phyloP scores from a whole-genome alignment of 495 filamentous ascomycete genomes.

The Parathielavia appendiculata region DNA sequence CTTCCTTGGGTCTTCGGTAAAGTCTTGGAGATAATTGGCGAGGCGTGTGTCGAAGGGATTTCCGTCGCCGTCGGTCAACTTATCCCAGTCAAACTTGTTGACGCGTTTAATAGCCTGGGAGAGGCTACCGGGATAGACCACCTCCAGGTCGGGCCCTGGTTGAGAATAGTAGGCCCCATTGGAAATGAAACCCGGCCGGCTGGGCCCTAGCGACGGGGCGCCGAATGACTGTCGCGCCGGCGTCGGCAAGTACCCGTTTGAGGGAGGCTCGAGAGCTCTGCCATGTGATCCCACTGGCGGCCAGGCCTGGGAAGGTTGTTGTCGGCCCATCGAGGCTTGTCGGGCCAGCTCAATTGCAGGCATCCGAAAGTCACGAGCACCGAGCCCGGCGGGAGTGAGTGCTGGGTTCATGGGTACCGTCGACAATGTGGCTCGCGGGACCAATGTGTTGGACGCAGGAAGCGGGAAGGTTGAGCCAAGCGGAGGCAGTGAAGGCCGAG shows the following conservation, averaged over 20 bases:
- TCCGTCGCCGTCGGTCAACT: conserved; percentile 27
- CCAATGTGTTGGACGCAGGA: neutral
- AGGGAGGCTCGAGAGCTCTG: neutral
- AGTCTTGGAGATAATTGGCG: conserved; percentile 35
- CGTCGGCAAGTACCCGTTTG: neutral
- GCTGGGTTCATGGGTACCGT: neutral
- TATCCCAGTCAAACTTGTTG: conserved; percentile 23
- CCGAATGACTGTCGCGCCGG: neutral
- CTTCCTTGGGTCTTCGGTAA: conserved; percentile 52
- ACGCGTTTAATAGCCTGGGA: conserved; percentile 23
- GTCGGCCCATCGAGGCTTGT: conserved; percentile 5
- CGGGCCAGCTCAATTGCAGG: conserved; percentile 17
- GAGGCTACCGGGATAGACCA: conserved; percentile 11
- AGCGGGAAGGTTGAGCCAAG: neutral
- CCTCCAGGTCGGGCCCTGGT: neutral
- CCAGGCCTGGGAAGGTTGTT: too few species aligned
- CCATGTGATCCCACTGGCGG: neutral
- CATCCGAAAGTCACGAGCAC: neutral
- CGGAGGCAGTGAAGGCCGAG: neutral
- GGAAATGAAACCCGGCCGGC: neutral
- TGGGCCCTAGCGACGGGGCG: neutral
- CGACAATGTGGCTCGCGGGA: neutral
- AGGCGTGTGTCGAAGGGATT: conserved; percentile 25
- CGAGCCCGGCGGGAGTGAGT: neutral
- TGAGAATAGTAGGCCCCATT: neutral